Conservation (phyloP, 2,329 filamentous ascomycete genomes). For the Microdochium paspali region DNA sequence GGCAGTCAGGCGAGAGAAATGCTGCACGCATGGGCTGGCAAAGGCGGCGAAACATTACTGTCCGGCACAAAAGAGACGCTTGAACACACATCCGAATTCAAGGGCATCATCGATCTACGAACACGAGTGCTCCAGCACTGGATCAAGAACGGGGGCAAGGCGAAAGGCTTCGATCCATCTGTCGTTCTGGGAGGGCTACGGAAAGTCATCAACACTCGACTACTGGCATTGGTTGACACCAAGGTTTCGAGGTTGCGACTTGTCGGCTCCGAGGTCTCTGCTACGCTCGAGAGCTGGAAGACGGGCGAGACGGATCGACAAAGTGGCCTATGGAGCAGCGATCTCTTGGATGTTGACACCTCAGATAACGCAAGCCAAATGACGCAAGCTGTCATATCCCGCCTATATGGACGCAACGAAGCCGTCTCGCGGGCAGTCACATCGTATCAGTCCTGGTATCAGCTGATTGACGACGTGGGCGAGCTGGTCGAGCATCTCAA, state of each 20-base stretch:
- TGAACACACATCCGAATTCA: conserved; percentile 52
- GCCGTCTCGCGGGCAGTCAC: conserved; percentile 52
- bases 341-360: conserved; percentile 56
- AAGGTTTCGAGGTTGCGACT: conserved; percentile 56
- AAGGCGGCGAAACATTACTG: conserved; percentile 49
- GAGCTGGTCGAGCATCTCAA: conserved; percentile 55
- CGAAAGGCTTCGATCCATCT: conserved; percentile 56
- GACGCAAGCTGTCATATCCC: conserved; percentile 58
- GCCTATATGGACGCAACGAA: conserved; percentile 63
- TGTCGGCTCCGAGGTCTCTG: conserved; percentile 55
- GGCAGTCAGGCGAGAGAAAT: conserved; percentile 49
- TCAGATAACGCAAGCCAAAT: conserved; percentile 57
- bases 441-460: conserved; percentile 63
- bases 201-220: conserved; percentile 56
- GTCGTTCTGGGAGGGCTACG: conserved; percentile 62
- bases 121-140: conserved; percentile 64
- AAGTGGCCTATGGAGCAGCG: conserved; percentile 57
- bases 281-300: conserved; percentile 52
- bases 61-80: conserved; percentile 54
- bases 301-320: conserved; percentile 38
- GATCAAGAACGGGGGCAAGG: conserved; percentile 59
- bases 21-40: conserved; percentile 54
- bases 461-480: conserved; percentile 59
- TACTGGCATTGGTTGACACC: conserved; percentile 51
- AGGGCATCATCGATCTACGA: conserved; percentile 59